Evolutionary conservation across 2,329 filamentous ascomycete genomes (phyloP).

Genomic region (Monilinia laxa): DNA sequence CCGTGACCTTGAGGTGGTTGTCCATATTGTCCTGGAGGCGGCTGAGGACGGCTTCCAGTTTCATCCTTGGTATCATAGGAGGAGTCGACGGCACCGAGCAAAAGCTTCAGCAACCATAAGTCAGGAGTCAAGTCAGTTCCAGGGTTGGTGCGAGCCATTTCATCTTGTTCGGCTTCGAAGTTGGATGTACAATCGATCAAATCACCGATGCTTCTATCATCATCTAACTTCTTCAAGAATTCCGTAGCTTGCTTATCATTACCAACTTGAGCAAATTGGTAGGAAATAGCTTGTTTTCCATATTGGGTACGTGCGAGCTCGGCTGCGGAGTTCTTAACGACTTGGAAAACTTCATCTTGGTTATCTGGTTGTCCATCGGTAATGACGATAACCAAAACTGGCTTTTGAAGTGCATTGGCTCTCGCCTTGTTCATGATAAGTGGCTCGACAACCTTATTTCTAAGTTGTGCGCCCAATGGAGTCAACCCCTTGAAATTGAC

Average conservation of each 20-base stretch:
- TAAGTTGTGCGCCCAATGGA: constrained; percentile 62
- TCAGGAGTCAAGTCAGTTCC: constrained; percentile 15
- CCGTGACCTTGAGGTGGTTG: constrained; percentile 25
- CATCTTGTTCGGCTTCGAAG: constrained; percentile 21
- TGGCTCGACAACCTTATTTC: constrained; percentile 62
- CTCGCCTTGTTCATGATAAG: constrained; percentile 48
- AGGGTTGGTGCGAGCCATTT: constrained; percentile 17
- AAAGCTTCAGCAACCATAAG: constrained; percentile 50
- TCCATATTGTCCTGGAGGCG: constrained; percentile 33
- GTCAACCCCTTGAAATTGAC: constrained; percentile 66
- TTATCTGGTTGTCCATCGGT: constrained; percentile 23
- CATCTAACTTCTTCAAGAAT: constrained; percentile 21
- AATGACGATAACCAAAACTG: constrained; percentile 20
- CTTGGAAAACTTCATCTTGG: constrained; percentile 20
- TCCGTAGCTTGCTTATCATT: constrained; percentile 13
- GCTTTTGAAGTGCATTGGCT: constrained; percentile 13
- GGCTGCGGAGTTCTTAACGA: constrained; percentile 6
- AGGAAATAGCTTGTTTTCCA: constrained; percentile 22
- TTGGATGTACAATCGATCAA: constrained; percentile 23
- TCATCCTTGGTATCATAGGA: constrained; percentile 67
- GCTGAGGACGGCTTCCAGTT: constrained; percentile 10
- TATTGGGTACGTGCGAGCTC: constrained; percentile 16
- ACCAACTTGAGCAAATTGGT: constrained; percentile 21
- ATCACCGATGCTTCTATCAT: constrained; percentile 17
- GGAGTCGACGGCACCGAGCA: constrained; percentile 65